Evolutionary conservation across 495 filamentous ascomycete species (phyloP), one percentile per base, ranked within the genome.

Genomic region (Hypoxylon perforatum): DNA sequence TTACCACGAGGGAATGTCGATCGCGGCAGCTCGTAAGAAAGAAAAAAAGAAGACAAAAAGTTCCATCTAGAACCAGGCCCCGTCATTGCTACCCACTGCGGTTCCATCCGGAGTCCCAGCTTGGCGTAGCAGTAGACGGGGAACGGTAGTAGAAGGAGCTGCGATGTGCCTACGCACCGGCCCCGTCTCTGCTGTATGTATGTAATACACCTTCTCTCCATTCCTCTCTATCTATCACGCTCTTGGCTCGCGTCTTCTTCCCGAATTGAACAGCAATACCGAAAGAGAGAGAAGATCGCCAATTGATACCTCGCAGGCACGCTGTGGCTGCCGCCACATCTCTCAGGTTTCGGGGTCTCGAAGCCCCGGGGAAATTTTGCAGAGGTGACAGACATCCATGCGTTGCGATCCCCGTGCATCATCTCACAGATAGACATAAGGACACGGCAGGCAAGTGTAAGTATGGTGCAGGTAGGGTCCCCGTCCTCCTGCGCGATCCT

Each of bases 11-110:
- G 50, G 30, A 5, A 5, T 33, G 30, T 51, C 15, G 22, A 45
- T 56, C 56, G 55, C 14, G 36, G 21, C 1, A 33, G 30, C n/a
- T n/a, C n/a, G n/a, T n/a, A 10, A 4, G 8, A 28, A 28, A 3
- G 30, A 33, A 33, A 33, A 33, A 33, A 33, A 33, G 30, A 33
- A 9, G n/a, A 19, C 23, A 46, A 15, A 9, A 23, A 57, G 47
- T 28, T 22, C 58, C 36, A 19, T 47, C 58, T 48, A 19, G 47
- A 48, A 46, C 4, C 14, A 14, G 18, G 42, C 57, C 48, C 38
- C n/a, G n/a, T n/a, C n/a, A 57, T 52, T 67, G 18, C 58, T 63
- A 67, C 65, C 53, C 58, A 63, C 46, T n/a, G 44, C 30, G 30
- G 57, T 67, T 54, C 49, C 53, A 63, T 48, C 47, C 64, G 61